A percentile compares a stretch with the other conserved stretches of the same genome.
Evolutionary conservation across 2,329 filamentous ascomycete genomes (phyloP).

Genomic region (Penicillium rolfsii): DNA sequence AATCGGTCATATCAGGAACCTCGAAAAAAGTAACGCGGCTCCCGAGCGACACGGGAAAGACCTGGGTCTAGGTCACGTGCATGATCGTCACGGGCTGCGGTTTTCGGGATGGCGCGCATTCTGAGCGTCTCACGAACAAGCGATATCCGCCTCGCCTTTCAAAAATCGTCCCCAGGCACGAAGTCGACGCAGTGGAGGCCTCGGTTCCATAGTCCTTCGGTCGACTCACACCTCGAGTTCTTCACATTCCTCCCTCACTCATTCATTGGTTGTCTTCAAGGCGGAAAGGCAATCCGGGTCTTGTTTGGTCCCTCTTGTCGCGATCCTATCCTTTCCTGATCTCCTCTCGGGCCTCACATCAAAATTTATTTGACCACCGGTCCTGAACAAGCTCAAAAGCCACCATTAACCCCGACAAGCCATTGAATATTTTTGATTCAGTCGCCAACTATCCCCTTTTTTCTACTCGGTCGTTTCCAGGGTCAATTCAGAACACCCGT

Average conservation of each 20-base stretch:
- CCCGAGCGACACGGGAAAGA: constrained; percentile 31
- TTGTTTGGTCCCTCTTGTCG: constrained; percentile 32
- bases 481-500: constrained; percentile 10
- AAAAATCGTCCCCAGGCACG: constrained; percentile 5
- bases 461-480: constrained; percentile 4
- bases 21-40: constrained; percentile 11
- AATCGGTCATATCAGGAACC: background rate
- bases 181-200: background rate
- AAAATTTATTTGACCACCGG: constrained; percentile 27
- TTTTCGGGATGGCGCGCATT: constrained; percentile 38
- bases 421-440: constrained; percentile 9
- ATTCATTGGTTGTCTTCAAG: constrained; percentile 5
- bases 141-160: constrained; percentile 30
- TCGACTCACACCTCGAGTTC: constrained; percentile 10
- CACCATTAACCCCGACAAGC: constrained; percentile 25
- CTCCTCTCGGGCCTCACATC: constrained; percentile 34
- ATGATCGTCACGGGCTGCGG: constrained; percentile 37
- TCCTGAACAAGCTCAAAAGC: constrained; percentile 29
- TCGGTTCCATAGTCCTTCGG: constrained; percentile 6
- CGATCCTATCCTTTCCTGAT: constrained; percentile 33
- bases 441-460: constrained; percentile 21
- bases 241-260: constrained; percentile 3
- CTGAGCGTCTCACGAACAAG: constrained; percentile 28
- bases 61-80: constrained; percentile 37
- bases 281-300: constrained; percentile 22